These are phyloP conservation scores for Coemansia nantahalensis DNA, from an alignment of 192 early-diverging fungal species.

Conservation along the genomic window DNA sequence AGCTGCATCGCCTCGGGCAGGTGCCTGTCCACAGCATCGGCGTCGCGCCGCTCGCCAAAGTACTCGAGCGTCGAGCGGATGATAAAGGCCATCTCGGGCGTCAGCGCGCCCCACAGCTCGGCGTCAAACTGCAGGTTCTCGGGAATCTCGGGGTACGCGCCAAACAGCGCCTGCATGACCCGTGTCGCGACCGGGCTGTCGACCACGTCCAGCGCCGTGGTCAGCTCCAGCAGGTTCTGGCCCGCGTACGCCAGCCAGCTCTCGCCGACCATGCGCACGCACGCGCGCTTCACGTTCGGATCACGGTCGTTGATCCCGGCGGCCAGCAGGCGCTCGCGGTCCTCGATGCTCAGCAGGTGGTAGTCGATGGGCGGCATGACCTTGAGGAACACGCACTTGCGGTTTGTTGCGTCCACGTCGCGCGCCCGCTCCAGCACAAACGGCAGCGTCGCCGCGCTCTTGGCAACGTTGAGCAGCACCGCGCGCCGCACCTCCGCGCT, in stretches of 20 bases:
- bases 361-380: conserved; percentile 74
- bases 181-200: conserved; percentile 62
- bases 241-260: conserved; percentile 74
- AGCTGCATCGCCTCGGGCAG: conserved; percentile 67
- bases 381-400: conserved; percentile 68
- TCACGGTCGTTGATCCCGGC: conserved; percentile 84
- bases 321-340: conserved; percentile 68
- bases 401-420: conserved; percentile 73
- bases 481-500: conserved; percentile 81
- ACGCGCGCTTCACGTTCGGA: conserved; percentile 69
- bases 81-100: conserved; percentile 55
- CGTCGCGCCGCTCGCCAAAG: conserved; percentile 52
- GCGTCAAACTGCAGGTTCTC: conserved; percentile 58
- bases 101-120: conserved; percentile 55
- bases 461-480: conserved; percentile 72
- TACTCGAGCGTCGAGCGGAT: conserved; percentile 47
- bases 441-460: conserved; percentile 60
- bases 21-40: conserved; percentile 61
- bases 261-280: conserved; percentile 63
- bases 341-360: conserved; percentile 62
- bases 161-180: conserved; percentile 64
- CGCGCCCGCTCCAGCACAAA: conserved; percentile 72
- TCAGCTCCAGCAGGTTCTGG: conserved; percentile 71
- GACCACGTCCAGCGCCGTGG: conserved; percentile 71
- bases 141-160: conserved; percentile 62